phyloP scores from a whole-genome alignment of 768 basidiomycete species.

The Lanmaoa pseudosensibilis region DNA sequence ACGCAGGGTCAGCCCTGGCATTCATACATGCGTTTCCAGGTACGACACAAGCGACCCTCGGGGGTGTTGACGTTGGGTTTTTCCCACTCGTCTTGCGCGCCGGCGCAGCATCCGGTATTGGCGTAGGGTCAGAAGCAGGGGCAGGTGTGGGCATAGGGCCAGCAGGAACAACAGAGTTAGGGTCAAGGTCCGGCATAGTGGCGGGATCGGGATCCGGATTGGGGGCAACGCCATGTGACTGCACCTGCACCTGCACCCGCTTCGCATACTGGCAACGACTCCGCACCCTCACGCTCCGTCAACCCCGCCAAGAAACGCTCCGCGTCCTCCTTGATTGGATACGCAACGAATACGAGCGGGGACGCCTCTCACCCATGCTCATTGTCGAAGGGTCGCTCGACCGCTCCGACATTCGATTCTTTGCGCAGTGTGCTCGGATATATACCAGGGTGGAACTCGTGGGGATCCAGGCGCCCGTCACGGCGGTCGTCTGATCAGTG shows the following conservation, averaged over 20 bases:
- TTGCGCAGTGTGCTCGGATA: constrained; percentile 10
- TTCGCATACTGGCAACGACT: constrained; percentile 21
- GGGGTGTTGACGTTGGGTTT: constrained; percentile 28
- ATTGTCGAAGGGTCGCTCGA: constrained; percentile 21
- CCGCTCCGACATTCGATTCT: constrained; percentile 16
- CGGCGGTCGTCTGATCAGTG: constrained; percentile 1
- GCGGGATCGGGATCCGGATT: background rate
- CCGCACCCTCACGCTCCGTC: constrained; percentile 21
- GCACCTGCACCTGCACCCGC: constrained; percentile 6
- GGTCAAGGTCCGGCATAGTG: background rate
- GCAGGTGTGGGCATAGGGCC: background rate
- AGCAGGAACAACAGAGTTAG: background rate
- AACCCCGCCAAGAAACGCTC: constrained; percentile 24
- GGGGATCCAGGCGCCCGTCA: background rate
- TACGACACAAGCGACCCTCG: constrained; percentile 20
- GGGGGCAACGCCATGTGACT: background rate
- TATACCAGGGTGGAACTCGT: constrained; percentile 21
- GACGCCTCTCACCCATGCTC: constrained; percentile 12
- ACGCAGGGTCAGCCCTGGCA: constrained; percentile 19
- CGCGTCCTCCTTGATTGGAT: constrained; percentile 25
- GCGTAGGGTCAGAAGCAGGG: background rate
- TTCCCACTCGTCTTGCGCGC: constrained; percentile 20
- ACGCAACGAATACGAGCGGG: constrained; percentile 9
- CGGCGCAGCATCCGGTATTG: background rate
- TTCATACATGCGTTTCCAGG: constrained; percentile 32